Conservation (phyloP, 768 basidiomycete genomes). For the Coprinopsis strossmayeri region DNA sequence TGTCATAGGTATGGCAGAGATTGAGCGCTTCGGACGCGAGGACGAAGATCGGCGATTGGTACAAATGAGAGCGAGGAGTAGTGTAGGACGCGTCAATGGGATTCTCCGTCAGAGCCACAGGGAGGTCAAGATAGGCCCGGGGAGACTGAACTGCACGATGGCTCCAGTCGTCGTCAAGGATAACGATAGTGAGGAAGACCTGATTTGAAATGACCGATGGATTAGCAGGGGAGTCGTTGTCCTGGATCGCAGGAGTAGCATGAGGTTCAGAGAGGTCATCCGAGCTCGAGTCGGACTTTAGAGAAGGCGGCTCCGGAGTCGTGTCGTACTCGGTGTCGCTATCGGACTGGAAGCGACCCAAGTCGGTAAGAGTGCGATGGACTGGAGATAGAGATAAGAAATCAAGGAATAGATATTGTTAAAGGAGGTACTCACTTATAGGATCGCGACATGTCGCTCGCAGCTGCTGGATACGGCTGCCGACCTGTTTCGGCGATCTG, state of each 20-base stretch:
- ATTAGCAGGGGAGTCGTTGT: background rate
- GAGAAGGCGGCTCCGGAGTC: background rate
- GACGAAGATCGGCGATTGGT: background rate
- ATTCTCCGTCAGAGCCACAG: background rate
- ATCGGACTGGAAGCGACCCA: background rate
- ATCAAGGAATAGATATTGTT: no score
- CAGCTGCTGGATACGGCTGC: constrained; percentile 69
- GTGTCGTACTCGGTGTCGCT: background rate
- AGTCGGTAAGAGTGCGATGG: constrained; percentile 5
- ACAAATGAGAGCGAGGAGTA: background rate
- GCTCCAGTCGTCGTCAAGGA: background rate
- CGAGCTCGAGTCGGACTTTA: no score
- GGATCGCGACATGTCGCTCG: constrained; percentile 62
- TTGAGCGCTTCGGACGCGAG: background rate
- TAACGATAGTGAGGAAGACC: background rate
- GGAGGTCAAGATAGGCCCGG: background rate
- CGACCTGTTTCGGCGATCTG: constrained; percentile 69
- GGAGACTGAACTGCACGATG: background rate
- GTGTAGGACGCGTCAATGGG: background rate
- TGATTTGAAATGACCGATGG: background rate
- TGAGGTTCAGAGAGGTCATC: no score
- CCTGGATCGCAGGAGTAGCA: background rate
- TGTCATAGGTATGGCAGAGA: background rate
- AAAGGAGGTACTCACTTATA: constrained; percentile 55
- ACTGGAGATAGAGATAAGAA: no score